Percentiles rank a stretch among this genome's conserved stretches.
Evolutionary conservation across 2,329 filamentous ascomycete genomes (phyloP).

Genomic region (Fusarium chuoi): DNA sequence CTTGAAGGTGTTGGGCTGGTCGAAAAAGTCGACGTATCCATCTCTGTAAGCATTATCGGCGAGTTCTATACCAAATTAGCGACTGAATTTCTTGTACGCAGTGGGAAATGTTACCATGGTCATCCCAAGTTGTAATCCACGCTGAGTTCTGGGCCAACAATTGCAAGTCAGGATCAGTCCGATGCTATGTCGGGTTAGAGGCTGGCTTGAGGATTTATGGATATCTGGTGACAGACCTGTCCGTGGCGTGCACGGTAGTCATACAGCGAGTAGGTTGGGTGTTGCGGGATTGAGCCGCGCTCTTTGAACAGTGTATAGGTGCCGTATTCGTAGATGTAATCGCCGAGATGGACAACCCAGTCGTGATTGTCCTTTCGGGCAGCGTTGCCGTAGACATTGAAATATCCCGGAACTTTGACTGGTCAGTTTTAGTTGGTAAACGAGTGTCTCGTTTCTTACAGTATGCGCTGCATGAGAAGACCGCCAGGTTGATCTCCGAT

Average conservation of each 20-base stretch:
- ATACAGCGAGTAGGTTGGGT: neutral
- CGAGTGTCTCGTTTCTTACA: neutral
- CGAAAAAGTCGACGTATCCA: neutral
- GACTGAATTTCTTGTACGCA: fast-evolving
- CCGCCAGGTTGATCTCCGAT: neutral
- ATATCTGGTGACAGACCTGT: neutral
- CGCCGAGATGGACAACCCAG: neutral
- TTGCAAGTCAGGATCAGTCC: neutral
- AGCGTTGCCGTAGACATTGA: neutral
- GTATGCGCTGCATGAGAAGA: neutral
- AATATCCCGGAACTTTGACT: neutral
- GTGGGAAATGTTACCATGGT: neutral
- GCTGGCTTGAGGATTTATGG: too few species aligned
- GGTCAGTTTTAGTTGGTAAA: fast-evolving
- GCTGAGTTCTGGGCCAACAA: neutral
- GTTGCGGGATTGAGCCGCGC: neutral
- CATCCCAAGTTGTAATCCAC: slow-evolving; percentile 5
- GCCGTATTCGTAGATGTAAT: slow-evolving; percentile 4
- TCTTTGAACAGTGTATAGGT: neutral
- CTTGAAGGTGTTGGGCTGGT: neutral
- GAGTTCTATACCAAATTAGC: neutral
- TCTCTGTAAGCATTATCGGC: slow-evolving; percentile 1
- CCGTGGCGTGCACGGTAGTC: slow-evolving; percentile 1
- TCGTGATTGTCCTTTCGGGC: neutral
- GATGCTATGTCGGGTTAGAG: neutral